Base-by-base conservation (phyloP, 495 filamentous ascomycete genomes). In the Glarea lozoyensis region DNA sequence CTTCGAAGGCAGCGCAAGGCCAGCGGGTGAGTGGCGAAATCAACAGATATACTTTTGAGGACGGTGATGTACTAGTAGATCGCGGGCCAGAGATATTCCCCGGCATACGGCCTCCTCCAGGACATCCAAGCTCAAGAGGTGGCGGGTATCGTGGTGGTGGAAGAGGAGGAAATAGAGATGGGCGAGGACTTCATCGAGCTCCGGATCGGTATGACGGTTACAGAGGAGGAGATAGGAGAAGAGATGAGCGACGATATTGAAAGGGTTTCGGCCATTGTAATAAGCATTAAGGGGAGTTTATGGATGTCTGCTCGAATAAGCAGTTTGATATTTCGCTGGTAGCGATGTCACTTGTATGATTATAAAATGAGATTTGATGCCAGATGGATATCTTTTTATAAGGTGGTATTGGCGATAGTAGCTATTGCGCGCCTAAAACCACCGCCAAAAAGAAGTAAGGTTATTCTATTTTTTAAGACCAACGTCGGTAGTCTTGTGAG, bases 1-100 rank as follows among this genome's bases (percentile, higher is more conserved):
- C 67, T 53, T 46, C 60, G 43, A 19, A 63, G 54, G 72, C 52
- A 32, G 65, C 54, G 57, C 61, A 48, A 51, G 67, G 58, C 9
- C 58, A 67, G 27, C 64, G 76, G 20, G 16, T 52, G 21, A 77
- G 76, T 27, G 76, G 77, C 31, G 76, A 86, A 18, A 78, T 79
- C 59, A 75, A 82, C 37, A 69, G 84, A 22, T 90, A 83, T 58
- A 82, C 78, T 0, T 95, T 94, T 54, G 85, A 93, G 63, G 69
- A 83, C 42, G 73, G 69, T 1, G 75, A 81, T 46, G 33, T 59
- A 0, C 70, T 94, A 34, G 82, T 93, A 35, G 86, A 94, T 60
- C 64, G 75, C 46, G 88, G 87, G 2, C 72, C 73, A 4, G 87
- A 94, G 57, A 77, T 78, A 50, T 75, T 78, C 50, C 52, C 67